Evolutionary conservation across 139 green algal genomes (phyloP).

Genomic region (Chlorella sp.): DNA sequence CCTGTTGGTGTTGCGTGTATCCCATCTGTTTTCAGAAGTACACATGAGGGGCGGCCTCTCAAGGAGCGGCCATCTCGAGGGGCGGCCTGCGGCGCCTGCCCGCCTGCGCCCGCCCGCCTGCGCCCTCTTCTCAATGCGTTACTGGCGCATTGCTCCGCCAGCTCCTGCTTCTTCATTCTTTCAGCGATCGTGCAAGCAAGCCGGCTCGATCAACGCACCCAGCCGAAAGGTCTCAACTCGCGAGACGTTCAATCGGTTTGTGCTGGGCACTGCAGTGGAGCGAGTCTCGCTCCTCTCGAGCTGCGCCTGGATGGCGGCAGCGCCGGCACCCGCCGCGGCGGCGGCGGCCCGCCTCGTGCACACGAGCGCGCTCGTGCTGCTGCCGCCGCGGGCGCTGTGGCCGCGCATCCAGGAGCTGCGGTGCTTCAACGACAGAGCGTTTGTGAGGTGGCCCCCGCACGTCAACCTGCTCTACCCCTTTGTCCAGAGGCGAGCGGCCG

Average conservation of each 20-base stretch:
- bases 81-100: too few species aligned
- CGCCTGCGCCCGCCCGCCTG: too few species aligned
- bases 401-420: slow-evolving; percentile 57
- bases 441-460: slow-evolving; percentile 70
- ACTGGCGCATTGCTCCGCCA: too few species aligned
- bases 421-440: slow-evolving; percentile 63
- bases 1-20: too few species aligned
- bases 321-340: not conserved
- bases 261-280: not conserved
- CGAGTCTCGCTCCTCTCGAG: not conserved
- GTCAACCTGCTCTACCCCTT: slow-evolving; percentile 86
- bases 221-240: not conserved
- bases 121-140: too few species aligned
- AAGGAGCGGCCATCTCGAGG: too few species aligned
- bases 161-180: too few species aligned
- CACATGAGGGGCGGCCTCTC: too few species aligned
- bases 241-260: not conserved
- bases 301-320: not conserved
- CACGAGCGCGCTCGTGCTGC: slow-evolving; percentile 56
- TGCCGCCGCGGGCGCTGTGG: slow-evolving; percentile 45
- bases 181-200: not conserved
- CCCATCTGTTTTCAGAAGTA: too few species aligned
- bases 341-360: slow-evolving; percentile 38
- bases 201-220: not conserved
- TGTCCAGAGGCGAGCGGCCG: slow-evolving; percentile 40